A percentile compares a stretch with the other conserved stretches of the same genome.
phyloP scores from a whole-genome alignment of 176 grass and related monocot genomes.

The Puccinellia tenuiflora region DNA sequence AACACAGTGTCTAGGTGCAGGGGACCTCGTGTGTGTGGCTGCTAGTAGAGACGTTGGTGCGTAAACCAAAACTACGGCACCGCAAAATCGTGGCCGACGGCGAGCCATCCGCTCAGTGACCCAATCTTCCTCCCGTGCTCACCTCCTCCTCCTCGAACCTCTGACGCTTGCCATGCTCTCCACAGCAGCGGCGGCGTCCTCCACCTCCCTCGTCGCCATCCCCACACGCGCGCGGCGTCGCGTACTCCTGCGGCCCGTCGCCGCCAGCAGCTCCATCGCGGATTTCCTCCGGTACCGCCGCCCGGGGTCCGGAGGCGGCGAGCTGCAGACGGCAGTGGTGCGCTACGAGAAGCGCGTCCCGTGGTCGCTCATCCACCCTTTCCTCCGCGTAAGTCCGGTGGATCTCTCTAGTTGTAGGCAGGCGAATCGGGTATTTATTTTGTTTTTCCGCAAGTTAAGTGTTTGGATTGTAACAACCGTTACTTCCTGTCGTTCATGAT shows the following conservation, averaged over 20 bases:
- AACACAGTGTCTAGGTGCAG: no score
- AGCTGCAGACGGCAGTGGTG: conserved; percentile 87
- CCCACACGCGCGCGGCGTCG: neutral
- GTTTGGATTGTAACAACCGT: neutral
- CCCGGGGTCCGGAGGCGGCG: conserved; percentile 12
- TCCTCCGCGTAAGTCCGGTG: conserved; percentile 41
- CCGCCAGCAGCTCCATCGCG: conserved; percentile 34
- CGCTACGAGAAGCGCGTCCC: conserved; percentile 68
- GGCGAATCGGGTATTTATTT: neutral
- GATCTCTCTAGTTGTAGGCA: neutral
- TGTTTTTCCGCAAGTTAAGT: neutral
- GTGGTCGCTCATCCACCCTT: conserved; percentile 58
- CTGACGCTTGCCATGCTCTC: conserved; percentile 22
- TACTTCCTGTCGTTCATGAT: neutral
- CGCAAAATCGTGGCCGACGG: neutral
- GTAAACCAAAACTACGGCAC: no score
- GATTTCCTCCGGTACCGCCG: conserved; percentile 72
- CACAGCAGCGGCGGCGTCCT: conserved; percentile 16
- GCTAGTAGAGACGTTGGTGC: no score
- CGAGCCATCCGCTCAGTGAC: neutral
- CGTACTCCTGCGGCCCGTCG: neutral
- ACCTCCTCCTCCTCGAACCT: neutral
- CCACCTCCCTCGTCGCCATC: conserved; percentile 19
- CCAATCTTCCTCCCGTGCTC: neutral
- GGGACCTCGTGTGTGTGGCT: no score